Base-by-base conservation (phyloP, 345 rosid species). In the Psidium guajava region DNA sequence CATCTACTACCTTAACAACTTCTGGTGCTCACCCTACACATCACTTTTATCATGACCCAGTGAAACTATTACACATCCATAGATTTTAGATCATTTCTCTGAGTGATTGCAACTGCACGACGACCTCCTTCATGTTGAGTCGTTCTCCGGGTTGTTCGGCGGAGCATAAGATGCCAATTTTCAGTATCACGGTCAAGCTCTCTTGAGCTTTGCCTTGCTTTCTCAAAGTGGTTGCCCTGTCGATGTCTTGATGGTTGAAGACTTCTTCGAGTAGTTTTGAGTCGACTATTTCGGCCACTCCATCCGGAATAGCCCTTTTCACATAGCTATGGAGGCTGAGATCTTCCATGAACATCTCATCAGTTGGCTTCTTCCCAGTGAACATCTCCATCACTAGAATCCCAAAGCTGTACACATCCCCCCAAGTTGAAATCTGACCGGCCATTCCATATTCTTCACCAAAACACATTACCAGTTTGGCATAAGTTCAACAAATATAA, bases 381-480 rank as follows among this genome's bases (percentile, higher is more conserved):
- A 89, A 85, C 77, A 86, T 82, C 89, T 90, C 92, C 40, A 90
- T 55, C 86, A 90, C 54, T 14, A 90, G 40, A 81, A 90, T 87
- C n/a, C 92, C 91, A 40, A 69, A 90, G 86, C 92, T 89, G 86
- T 89, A 85, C 54, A 89, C 86, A 22, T 90, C 90, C 52, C 90
- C 89, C n/a, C 51, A 57, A n/a, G 90, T 85, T 18, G 89, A 87
- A 74, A 87, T 87, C 75, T 84, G 85, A 49, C 89, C 87, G 5
- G 84, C 53, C 53, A 85, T 83, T 56, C 87, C 90, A 81, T 89
- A 89, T 80, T 89, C 89, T 89, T 84, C 81, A 73, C 2, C 54
- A 57, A 56, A 85, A 85, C 81, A 54, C 54, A n/a, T 16, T 32
- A 47, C 22, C 22, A 10, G 32, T n/a, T 36, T 54, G 82, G 15